phyloP scores from a whole-genome alignment of 768 basidiomycete species.

The Psilocybe subaeruginosa region DNA sequence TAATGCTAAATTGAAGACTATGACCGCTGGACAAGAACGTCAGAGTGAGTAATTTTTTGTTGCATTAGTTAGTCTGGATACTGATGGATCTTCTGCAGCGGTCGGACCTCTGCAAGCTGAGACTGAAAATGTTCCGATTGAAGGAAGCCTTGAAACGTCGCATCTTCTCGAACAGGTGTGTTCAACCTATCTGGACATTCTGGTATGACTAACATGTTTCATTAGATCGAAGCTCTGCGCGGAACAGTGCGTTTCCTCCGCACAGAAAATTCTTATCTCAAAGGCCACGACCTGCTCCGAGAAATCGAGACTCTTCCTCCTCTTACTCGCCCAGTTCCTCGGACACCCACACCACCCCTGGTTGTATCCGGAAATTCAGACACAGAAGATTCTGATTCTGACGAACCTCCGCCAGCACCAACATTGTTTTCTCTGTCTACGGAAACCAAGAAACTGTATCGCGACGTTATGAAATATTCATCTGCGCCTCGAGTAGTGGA shows the following conservation, averaged over 20 bases:
- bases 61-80: background rate
- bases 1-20: constrained; percentile 77
- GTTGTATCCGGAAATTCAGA: constrained; percentile 70
- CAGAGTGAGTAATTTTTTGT: constrained; percentile 54
- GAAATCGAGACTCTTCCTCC: constrained; percentile 78
- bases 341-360: constrained; percentile 66
- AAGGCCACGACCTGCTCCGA: constrained; percentile 86
- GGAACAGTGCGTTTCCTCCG: constrained; percentile 92
- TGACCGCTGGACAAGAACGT: constrained; percentile 67
- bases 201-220: constrained; percentile 27
- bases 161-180: constrained; percentile 86
- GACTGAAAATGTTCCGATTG: constrained; percentile 65
- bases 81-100: constrained; percentile 24
- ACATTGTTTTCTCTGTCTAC: constrained; percentile 72
- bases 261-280: constrained; percentile 91
- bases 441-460: constrained; percentile 85
- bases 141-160: constrained; percentile 85
- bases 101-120: constrained; percentile 55
- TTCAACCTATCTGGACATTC: background rate
- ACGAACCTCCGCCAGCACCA: constrained; percentile 39
- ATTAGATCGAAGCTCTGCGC: constrained; percentile 82
- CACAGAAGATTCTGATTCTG: constrained; percentile 62
- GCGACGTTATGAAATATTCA: constrained; percentile 88
- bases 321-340: constrained; percentile 51
- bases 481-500: constrained; percentile 87